Evolutionary conservation across 371 early-diverging fungal species (phyloP), one percentile per base, ranked within the genome.

Genomic region (Haplosporangium sp.): DNA sequence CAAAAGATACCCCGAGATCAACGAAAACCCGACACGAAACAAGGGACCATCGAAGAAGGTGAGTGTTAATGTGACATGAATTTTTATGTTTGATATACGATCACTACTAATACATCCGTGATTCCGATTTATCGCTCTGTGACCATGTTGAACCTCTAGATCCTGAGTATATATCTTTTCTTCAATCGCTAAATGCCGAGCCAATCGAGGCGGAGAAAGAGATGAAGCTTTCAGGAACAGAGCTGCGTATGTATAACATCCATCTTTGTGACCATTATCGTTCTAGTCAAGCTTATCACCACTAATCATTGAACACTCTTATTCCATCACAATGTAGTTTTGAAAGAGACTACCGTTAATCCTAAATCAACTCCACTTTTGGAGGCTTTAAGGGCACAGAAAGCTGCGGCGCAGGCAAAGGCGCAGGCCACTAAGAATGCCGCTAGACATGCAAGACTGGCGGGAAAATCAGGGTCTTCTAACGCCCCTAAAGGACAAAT

Each of bases 1-100:
- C 95, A 94, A 81, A 89, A 90, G 72, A 71, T 89, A 27, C 94
- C 94, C 17, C 92, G 89, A 67, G 90, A 88, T 38, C 87, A 84
- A 67, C 89, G 88, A 71, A 88, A 90, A 60, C 69, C 78, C 0
- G 94, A 96, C 75, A 65, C 89, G n/a, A 85, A 92, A 52, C 89
- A 91, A 76, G 94, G 92, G 40, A 94, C 95, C 0, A 91, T 96
- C 59, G 92, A 94, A 56, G 77, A 89, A 67, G 94, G 93, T 92
- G 83, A 44, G 2, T 40, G 44, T 15, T 6, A 50, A n/a, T 19
- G 50, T n/a, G 3, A n/a, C n/a, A 50, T 6, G 15, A 59, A 19
- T 59, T 1, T 40, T 38, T 19, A 10, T 10, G n/a, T 39, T 57
- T 8, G 27, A 13, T 34, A 3, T 35, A n/a, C 10, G 27, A 27